Evolutionary conservation across 129 eudicot genomes (phyloP).

Genomic region (Mikania micrantha): DNA sequence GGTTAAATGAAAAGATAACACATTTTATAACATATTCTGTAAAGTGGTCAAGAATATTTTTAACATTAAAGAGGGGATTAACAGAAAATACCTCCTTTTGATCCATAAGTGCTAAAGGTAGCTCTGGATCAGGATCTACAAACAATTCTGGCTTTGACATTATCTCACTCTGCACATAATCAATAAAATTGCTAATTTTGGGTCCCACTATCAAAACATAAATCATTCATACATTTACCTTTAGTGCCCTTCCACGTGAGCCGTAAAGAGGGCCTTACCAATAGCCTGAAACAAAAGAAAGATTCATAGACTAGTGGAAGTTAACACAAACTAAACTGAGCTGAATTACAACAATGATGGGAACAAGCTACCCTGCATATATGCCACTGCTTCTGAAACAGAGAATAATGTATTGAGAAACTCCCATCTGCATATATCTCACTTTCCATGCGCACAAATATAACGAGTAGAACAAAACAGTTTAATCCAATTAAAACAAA

Average conservation of each 20-base stretch:
- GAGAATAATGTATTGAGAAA: conserved; percentile 91
- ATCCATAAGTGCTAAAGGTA: conserved; percentile 92
- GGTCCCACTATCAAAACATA: conserved; percentile 15
- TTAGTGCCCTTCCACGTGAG: conserved; percentile 97
- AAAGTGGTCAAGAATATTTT: background rate
- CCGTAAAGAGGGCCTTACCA: conserved; percentile 98
- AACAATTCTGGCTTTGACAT: conserved; percentile 96
- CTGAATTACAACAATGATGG: too few relatives aligned
- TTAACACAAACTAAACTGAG: background rate
- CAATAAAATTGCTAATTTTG: conserved; percentile 12
- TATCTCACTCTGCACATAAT: conserved; percentile 67
- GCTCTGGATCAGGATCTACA: conserved; percentile 98
- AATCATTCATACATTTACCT: conserved; percentile 42
- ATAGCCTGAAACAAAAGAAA: conserved; percentile 65
- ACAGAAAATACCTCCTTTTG: conserved; percentile 76
- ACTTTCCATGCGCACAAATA: conserved; percentile 57
- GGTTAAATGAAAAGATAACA: conserved; percentile 16
- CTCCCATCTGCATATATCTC: conserved; percentile 97
- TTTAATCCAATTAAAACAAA: conserved; percentile 4
- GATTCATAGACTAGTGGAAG: background rate
- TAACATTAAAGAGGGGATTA: background rate
- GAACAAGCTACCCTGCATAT: conserved; percentile 82
- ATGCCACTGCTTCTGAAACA: conserved; percentile 96
- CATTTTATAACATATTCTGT: background rate
- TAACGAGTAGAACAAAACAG: conserved; percentile 14